Evolutionary conservation across 1,284 basidiomycete species (phyloP).

Genomic region (Heterobasidion occidentale): DNA sequence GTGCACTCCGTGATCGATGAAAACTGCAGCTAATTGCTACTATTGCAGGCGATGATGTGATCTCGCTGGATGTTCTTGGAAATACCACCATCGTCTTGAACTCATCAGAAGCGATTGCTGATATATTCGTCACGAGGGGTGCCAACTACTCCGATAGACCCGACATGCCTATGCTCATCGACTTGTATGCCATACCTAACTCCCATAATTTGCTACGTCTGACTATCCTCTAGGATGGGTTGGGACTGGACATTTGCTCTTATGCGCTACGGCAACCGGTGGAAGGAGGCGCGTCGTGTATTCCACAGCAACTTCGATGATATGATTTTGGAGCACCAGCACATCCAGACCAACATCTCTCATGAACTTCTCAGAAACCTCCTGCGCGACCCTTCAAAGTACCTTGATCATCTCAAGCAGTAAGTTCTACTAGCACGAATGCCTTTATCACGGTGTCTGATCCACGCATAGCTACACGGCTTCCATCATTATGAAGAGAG

Average conservation of each 20-base stretch:
- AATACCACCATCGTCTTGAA: constrained; percentile 30
- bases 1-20: no score
- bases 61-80: constrained; percentile 25
- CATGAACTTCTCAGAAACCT: constrained; percentile 8
- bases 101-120: constrained; percentile 24
- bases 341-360: constrained; percentile 7
- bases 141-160: constrained; percentile 26
- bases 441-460: no score
- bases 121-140: constrained; percentile 32
- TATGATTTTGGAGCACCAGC: constrained; percentile 7
- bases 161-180: not conserved
- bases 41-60: constrained; percentile 20
- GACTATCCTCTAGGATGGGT: constrained; percentile 9
- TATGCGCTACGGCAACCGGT: constrained; percentile 14
- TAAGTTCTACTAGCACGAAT: not conserved
- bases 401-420: constrained; percentile 9
- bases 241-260: constrained; percentile 15
- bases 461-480: constrained; percentile 6
- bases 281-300: constrained; percentile 14
- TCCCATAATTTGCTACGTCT: not conserved
- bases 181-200: not conserved
- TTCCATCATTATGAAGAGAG: constrained; percentile 13
- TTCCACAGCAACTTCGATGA: constrained; percentile 13
- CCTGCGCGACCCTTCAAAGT: constrained; percentile 6
- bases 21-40: no score